Percentiles rank a stretch among this genome's conserved stretches.
phyloP scores from a whole-genome alignment of 495 filamentous ascomycete species.

The Tetracladium setigerum region DNA sequence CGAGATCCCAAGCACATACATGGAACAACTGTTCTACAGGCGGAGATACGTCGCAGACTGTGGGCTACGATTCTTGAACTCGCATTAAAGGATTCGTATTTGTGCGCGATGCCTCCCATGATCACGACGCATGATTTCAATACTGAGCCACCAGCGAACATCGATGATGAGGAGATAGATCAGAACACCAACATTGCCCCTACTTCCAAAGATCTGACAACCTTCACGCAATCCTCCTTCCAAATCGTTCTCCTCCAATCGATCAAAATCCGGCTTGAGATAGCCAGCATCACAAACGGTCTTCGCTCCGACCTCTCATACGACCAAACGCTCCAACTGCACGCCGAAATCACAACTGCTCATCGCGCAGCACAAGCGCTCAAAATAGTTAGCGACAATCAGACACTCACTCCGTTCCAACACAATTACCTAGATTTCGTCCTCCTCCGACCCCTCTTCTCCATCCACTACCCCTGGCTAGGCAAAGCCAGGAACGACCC shows the following conservation, averaged over 20 bases:
- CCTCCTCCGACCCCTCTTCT: constrained; percentile 48
- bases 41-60: constrained; percentile 61
- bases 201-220: constrained; percentile 6
- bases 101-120: constrained; percentile 51
- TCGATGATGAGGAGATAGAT: constrained; percentile 36
- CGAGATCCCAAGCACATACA: constrained; percentile 42
- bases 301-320: constrained; percentile 42
- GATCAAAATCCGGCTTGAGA: constrained; percentile 38
- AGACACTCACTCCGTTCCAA: constrained; percentile 2
- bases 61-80: constrained; percentile 61
- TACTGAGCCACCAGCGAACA: constrained; percentile 45
- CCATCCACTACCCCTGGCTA: constrained; percentile 35
- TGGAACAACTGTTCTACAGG: constrained; percentile 35
- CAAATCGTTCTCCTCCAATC: constrained; percentile 43
- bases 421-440: constrained; percentile 30
- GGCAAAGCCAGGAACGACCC: constrained; percentile 27
- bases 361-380: constrained; percentile 6
- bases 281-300: constrained; percentile 40
- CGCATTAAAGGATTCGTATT: constrained; percentile 48
- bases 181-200: not conserved
- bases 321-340: constrained; percentile 39
- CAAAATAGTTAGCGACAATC: no score
- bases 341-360: constrained; percentile 30
- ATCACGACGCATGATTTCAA: constrained; percentile 50
- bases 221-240: constrained; percentile 43